phyloP scores from a whole-genome alignment of 208 protist genomes.

The Kentomonas sorsogonicus region DNA sequence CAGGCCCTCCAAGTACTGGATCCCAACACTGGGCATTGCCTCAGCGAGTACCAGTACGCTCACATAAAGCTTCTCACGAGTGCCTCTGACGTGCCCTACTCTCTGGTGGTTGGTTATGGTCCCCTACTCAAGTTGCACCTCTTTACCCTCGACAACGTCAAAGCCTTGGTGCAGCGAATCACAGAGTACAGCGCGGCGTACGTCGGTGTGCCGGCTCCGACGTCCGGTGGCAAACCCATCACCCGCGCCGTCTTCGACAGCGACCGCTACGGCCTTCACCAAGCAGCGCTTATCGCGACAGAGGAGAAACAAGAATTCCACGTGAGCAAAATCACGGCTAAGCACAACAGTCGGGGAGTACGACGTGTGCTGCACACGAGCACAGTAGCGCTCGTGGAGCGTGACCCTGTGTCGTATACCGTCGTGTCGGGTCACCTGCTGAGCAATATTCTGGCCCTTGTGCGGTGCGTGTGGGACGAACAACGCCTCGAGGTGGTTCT shows the following conservation, averaged over 20 bases:
- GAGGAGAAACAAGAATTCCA: too few relatives aligned
- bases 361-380: slow-evolving; percentile 73
- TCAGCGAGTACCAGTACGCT: slow-evolving; percentile 75
- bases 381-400: slow-evolving; percentile 67
- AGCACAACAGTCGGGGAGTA: too few relatives aligned
- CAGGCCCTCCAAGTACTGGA: too few relatives aligned
- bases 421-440: slow-evolving; percentile 64
- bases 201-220: slow-evolving; percentile 57
- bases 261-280: slow-evolving; percentile 66
- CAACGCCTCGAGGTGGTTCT: slow-evolving; percentile 84
- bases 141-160: slow-evolving; percentile 31
- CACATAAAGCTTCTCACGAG: slow-evolving; percentile 63
- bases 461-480: slow-evolving; percentile 77
- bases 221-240: slow-evolving; percentile 40
- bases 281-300: too few relatives aligned
- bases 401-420: slow-evolving; percentile 85
- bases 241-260: slow-evolving; percentile 47
- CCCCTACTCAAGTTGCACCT: slow-evolving; percentile 66
- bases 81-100: slow-evolving; percentile 40
- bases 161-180: slow-evolving; percentile 35
- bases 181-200: slow-evolving; percentile 31
- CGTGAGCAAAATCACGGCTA: slow-evolving; percentile 49
- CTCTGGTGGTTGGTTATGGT: slow-evolving; percentile 69
- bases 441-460: slow-evolving; percentile 55
- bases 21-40: slow-evolving; percentile 11